A percentile compares a stretch with the other conserved stretches of the same genome.
These are phyloP conservation scores for Chalara sp. DNA, from an alignment of 2,329 filamentous ascomycete species.

Conservation along the genomic window DNA sequence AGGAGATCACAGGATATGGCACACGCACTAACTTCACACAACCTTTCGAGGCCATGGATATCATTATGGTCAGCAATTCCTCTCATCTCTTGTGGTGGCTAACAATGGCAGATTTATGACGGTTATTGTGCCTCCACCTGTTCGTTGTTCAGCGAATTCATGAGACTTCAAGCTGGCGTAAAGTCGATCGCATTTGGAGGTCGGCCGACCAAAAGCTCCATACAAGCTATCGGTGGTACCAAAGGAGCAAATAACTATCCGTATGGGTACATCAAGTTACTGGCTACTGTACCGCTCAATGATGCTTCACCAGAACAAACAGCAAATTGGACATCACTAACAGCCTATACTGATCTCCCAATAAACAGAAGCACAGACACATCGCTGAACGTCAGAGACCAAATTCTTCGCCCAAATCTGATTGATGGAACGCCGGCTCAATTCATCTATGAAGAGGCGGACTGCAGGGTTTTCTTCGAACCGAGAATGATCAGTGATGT, in stretches of 20 bases:
- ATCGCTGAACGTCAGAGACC: slow-evolving; percentile 29
- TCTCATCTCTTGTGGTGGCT: too few species aligned
- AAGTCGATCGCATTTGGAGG: slow-evolving; percentile 42
- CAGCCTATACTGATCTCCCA: slow-evolving; percentile 3
- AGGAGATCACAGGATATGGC: slow-evolving; percentile 28
- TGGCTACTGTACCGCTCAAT: too few species aligned
- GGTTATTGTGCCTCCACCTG: slow-evolving; percentile 56
- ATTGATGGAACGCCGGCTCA: slow-evolving; percentile 41
- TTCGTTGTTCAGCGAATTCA: slow-evolving; percentile 47
- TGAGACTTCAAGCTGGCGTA: slow-evolving; percentile 42
- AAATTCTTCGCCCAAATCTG: slow-evolving; percentile 13
- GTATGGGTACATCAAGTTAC: too few species aligned
- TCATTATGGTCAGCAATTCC: neutral
- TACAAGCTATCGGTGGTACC: slow-evolving; percentile 58
- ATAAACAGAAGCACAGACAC: slow-evolving; percentile 25
- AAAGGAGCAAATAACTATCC: slow-evolving; percentile 40
- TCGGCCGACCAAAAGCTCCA: slow-evolving; percentile 43
- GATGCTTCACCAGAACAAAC: too few species aligned
- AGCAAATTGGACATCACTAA: too few species aligned
- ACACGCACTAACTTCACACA: slow-evolving; percentile 21
- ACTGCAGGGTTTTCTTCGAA: slow-evolving; percentile 55
- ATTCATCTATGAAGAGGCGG: slow-evolving; percentile 53
- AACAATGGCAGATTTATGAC: slow-evolving; percentile 27
- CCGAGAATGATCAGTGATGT: slow-evolving; percentile 43
- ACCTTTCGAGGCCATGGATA: slow-evolving; percentile 35